Percentiles rank a stretch among this genome's conserved stretches.
These are phyloP conservation scores for Aspergillus proliferans DNA, from an alignment of 2,329 filamentous ascomycete species.

Conservation along the genomic window DNA sequence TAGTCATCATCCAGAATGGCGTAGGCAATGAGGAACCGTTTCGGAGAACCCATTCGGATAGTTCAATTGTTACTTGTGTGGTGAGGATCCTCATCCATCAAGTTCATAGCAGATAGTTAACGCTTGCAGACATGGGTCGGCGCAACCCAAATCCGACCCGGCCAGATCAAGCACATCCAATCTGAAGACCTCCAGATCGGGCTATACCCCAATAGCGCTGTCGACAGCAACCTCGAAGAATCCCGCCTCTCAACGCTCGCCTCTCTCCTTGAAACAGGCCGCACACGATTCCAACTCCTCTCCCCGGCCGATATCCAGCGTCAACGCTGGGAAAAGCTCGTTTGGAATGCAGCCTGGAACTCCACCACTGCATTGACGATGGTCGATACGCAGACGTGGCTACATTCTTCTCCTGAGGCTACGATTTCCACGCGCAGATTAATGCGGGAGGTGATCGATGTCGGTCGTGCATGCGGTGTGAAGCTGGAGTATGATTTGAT, in stretches of 20 bases:
- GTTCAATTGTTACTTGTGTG: slow-evolving; percentile 33
- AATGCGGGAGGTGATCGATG: slow-evolving; percentile 40
- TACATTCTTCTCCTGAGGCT: slow-evolving; percentile 36
- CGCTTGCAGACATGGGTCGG: slow-evolving; percentile 40
- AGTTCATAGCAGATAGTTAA: neutral
- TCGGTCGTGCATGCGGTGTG: slow-evolving; percentile 36
- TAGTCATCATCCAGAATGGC: slow-evolving; percentile 38
- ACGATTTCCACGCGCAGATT: slow-evolving; percentile 32
- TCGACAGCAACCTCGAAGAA: slow-evolving; percentile 27
- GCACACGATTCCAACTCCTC: slow-evolving; percentile 32
- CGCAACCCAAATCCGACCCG: slow-evolving; percentile 46
- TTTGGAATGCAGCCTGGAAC: slow-evolving; percentile 41
- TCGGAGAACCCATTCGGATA: slow-evolving; percentile 23
- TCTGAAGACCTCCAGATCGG: slow-evolving; percentile 53
- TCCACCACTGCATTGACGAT: slow-evolving; percentile 38
- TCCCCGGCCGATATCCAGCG: slow-evolving; percentile 26
- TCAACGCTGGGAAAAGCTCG: slow-evolving; percentile 37
- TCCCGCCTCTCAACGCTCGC: slow-evolving; percentile 38
- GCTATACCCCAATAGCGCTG: slow-evolving; percentile 38
- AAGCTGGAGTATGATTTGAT: slow-evolving; percentile 30
- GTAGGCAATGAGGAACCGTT: slow-evolving; percentile 39
- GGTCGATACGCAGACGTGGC: slow-evolving; percentile 38
- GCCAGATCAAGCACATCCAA: slow-evolving; percentile 45
- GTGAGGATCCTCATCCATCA: slow-evolving; percentile 27
- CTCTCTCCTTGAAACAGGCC: slow-evolving; percentile 35